A percentile compares a stretch with the other conserved stretches of the same genome.
phyloP scores from a whole-genome alignment of 106 monocot species.

The Cymbidium sinense region DNA sequence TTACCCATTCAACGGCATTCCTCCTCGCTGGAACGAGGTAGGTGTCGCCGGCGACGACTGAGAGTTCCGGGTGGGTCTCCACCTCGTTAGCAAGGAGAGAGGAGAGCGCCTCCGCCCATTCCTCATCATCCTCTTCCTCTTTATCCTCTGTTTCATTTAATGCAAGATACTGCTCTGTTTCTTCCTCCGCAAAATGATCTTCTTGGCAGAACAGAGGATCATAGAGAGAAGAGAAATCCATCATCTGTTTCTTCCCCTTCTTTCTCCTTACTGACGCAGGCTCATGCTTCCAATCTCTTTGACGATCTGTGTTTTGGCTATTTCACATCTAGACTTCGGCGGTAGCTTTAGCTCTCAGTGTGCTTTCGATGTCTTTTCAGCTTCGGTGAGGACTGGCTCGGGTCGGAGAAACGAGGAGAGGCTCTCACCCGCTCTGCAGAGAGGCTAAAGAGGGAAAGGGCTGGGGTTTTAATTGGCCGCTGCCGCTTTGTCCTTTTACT shows the following conservation, averaged over 20 bases:
- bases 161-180: not conserved
- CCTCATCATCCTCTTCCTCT: not conserved
- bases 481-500: slow-evolving; percentile 4
- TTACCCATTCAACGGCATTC: slow-evolving; percentile 33
- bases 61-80: not conserved
- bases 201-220: slow-evolving; percentile 44
- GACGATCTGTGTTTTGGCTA: not conserved
- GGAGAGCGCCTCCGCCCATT: not conserved
- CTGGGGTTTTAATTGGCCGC: slow-evolving; percentile 8
- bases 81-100: slow-evolving; percentile 34
- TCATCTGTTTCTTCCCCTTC: slow-evolving; percentile 1
- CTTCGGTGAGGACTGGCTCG: not conserved
- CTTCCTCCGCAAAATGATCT: slow-evolving; percentile 17
- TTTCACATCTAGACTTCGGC: not conserved
- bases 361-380: slow-evolving; percentile 8
- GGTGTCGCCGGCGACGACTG: not conserved
- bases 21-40: slow-evolving; percentile 15
- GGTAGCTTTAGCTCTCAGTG: not conserved
- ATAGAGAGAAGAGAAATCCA: slow-evolving; percentile 10
- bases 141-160: not conserved
- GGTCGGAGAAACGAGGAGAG: not conserved
- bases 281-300: not conserved
- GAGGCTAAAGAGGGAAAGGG: not conserved
- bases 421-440: not conserved
- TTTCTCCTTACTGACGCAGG: not conserved